phyloP scores from a whole-genome alignment of 2,329 filamentous ascomycete species.

The Exophiala xenobiotica region DNA sequence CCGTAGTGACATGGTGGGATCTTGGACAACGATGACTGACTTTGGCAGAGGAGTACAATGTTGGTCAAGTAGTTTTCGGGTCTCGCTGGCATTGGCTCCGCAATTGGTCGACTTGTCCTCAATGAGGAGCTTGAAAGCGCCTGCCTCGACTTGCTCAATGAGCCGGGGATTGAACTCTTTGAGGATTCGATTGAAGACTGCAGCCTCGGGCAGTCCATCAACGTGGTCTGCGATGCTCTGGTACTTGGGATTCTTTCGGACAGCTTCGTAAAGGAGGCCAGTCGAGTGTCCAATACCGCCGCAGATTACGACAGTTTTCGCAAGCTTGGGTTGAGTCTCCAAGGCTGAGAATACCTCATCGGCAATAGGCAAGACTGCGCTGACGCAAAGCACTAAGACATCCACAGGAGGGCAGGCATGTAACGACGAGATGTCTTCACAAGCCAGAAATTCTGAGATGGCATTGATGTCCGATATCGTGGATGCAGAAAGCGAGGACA shows the following conservation, averaged over 20 bases:
- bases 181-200: conserved; percentile 40
- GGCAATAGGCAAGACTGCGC: conserved; percentile 39
- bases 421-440: no score
- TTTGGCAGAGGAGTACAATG: conserved; percentile 28
- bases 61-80: conserved; percentile 37
- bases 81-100: conserved; percentile 45
- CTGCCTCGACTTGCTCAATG: conserved; percentile 25
- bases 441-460: conserved; percentile 31
- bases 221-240: conserved; percentile 32
- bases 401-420: no score
- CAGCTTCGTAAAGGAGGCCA: conserved; percentile 42
- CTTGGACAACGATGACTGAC: conserved; percentile 43
- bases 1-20: conserved; percentile 48
- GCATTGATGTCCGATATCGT: conserved; percentile 33
- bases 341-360: conserved; percentile 38
- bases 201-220: conserved; percentile 41
- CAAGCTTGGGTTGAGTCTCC: conserved; percentile 32
- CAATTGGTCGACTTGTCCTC: conserved; percentile 50
- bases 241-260: conserved; percentile 36
- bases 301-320: conserved; percentile 42
- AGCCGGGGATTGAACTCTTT: conserved; percentile 28
- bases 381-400: conserved; percentile 44
- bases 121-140: conserved; percentile 38
- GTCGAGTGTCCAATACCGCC: conserved; percentile 51
- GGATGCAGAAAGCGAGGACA: not conserved